A percentile compares a stretch with the other conserved stretches of the same genome.
These are phyloP conservation scores for Knoxia roxburghii DNA, from an alignment of 257 asterid species.

Conservation along the genomic window DNA sequence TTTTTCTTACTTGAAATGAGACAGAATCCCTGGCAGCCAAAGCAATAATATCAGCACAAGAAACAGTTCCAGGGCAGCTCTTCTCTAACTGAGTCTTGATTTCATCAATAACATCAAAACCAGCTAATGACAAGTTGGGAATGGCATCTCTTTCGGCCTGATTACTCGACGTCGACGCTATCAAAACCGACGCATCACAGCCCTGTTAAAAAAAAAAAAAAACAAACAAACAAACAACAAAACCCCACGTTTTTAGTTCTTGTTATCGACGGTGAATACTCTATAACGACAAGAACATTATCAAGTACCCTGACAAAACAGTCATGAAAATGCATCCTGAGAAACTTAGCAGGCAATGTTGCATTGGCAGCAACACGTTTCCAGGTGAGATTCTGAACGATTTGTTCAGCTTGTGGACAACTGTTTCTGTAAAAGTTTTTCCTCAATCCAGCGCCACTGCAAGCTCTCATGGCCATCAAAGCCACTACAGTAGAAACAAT, in stretches of 20 bases:
- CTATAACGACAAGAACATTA: too few relatives aligned
- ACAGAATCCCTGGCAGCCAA: constrained; percentile 42
- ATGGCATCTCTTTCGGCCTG: constrained; percentile 35
- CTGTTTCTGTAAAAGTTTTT: constrained; percentile 29
- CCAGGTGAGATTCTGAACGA: constrained; percentile 30
- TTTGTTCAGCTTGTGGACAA: constrained; percentile 34
- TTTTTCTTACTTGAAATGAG: constrained; percentile 28
- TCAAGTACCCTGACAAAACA: constrained; percentile 39
- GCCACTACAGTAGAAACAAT: constrained; percentile 9
- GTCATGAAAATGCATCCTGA: constrained; percentile 51
- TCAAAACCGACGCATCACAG: constrained; percentile 43
- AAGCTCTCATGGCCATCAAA: constrained; percentile 18
- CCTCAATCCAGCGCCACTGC: constrained; percentile 28
- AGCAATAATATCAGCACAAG: constrained; percentile 53
- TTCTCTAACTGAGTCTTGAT: constrained; percentile 35
- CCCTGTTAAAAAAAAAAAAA: constrained; percentile 30
- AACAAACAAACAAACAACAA: too few relatives aligned
- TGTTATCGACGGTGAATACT: too few relatives aligned
- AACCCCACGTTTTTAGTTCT: too few relatives aligned
- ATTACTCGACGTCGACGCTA: constrained; percentile 26
- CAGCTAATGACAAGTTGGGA: constrained; percentile 36
- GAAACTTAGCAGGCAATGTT: constrained; percentile 38
- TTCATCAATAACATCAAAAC: constrained; percentile 39
- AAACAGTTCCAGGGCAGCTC: constrained; percentile 33
- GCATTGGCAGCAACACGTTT: constrained; percentile 30